Conservation (phyloP, 345 rosid genomes). For the Raphanus sativus region DNA sequence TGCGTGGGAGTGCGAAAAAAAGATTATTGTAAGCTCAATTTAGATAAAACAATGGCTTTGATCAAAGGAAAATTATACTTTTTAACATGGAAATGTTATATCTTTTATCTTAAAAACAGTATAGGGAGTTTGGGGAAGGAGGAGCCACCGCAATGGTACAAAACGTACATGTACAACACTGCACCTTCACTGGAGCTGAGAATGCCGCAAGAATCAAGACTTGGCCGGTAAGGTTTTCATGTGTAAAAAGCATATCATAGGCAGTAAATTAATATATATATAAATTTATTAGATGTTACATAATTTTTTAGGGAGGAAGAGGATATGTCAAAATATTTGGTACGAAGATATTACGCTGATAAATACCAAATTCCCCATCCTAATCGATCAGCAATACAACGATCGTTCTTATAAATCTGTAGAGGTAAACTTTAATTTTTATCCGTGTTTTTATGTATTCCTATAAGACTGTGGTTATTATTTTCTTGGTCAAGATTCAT, state of each 20-base stretch:
- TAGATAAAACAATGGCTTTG: neutral
- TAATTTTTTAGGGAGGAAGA: conserved; percentile 19
- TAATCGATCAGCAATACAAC: conserved; percentile 23
- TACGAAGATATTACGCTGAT: conserved; percentile 16
- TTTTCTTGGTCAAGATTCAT: neutral
- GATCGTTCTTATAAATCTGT: neutral
- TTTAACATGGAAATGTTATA: neutral
- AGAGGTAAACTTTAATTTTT: neutral
- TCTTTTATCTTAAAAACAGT: conserved; percentile 1
- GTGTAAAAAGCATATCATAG: too few relatives aligned
- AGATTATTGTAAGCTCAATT: neutral
- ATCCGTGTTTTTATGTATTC: neutral
- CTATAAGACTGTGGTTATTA: neutral
- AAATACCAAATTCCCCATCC: conserved; percentile 6
- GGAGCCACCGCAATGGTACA: conserved; percentile 4
- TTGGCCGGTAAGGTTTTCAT: neutral
- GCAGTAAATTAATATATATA: too few relatives aligned
- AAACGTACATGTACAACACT: conserved; percentile 15
- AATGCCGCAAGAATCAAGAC: conserved; percentile 36
- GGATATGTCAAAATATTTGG: conserved; percentile 24
- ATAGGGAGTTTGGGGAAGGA: conserved; percentile 26
- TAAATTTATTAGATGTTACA: neutral
- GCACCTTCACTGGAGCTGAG: conserved; percentile 2
- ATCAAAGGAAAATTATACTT: neutral
- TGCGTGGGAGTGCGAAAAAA: neutral